Evolutionary conservation across 192 early-diverging fungal species (phyloP).

Genomic region (Rhizoclosmatium sp.): DNA sequence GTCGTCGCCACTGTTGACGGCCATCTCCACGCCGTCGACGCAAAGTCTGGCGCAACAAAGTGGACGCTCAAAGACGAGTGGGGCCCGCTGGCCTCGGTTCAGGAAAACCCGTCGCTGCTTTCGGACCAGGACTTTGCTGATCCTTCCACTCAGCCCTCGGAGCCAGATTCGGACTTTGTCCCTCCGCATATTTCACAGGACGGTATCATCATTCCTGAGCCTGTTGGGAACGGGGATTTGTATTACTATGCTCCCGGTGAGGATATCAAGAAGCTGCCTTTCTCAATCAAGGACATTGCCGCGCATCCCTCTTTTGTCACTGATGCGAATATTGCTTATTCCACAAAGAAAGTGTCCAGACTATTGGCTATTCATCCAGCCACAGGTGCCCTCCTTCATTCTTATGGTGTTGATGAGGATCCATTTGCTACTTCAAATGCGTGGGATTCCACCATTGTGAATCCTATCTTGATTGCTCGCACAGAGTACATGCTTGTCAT

Average conservation of each 20-base stretch:
- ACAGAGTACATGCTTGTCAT: constrained; percentile 70
- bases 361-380: constrained; percentile 76
- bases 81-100: constrained; percentile 51
- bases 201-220: constrained; percentile 78
- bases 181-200: neutral
- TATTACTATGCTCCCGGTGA: constrained; percentile 64
- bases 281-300: constrained; percentile 76
- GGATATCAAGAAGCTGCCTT: constrained; percentile 65
- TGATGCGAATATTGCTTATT: constrained; percentile 65
- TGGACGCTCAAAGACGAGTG: constrained; percentile 63
- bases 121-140: neutral
- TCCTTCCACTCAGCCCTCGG: neutral
- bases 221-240: constrained; percentile 70
- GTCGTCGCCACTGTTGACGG: constrained; percentile 82
- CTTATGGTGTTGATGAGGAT: constrained; percentile 63
- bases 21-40: constrained; percentile 69
- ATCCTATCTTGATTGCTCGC: constrained; percentile 32
- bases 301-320: constrained; percentile 63
- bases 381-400: constrained; percentile 66
- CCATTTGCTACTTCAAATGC: neutral
- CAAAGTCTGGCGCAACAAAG: constrained; percentile 57
- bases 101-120: constrained; percentile 25
- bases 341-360: constrained; percentile 70
- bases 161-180: neutral
- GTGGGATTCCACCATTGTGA: neutral